Evolutionary conservation across 2,329 filamentous ascomycete genomes (phyloP).

Genomic region (Beauveria medogensis): DNA sequence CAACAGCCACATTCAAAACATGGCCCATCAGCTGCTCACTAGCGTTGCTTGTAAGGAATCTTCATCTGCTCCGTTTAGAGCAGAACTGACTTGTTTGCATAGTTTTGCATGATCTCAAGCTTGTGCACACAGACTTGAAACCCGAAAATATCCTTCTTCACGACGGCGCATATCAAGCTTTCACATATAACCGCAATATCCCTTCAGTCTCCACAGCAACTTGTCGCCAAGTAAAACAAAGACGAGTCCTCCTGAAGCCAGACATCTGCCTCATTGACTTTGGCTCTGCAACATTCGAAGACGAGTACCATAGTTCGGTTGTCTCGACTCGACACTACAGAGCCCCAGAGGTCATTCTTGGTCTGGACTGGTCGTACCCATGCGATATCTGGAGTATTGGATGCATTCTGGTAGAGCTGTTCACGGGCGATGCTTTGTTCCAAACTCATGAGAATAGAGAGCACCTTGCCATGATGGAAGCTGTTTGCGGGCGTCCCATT

Average conservation of each 20-base stretch:
- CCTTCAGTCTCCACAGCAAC: slow-evolving; percentile 57
- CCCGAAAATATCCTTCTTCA: slow-evolving; percentile 64
- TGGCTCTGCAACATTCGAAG: slow-evolving; percentile 63
- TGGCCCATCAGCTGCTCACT: slow-evolving; percentile 11
- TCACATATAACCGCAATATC: slow-evolving; percentile 62
- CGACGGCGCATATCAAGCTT: slow-evolving; percentile 58
- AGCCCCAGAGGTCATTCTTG: slow-evolving; percentile 63
- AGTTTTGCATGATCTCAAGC: slow-evolving; percentile 94
- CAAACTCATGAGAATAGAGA: slow-evolving; percentile 67
- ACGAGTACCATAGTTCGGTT: slow-evolving; percentile 65
- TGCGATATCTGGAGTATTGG: slow-evolving; percentile 70
- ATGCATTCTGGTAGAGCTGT: slow-evolving; percentile 65
- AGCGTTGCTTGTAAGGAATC: slow-evolving; percentile 12
- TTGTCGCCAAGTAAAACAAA: slow-evolving; percentile 53
- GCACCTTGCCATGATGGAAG: slow-evolving; percentile 70
- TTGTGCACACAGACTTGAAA: slow-evolving; percentile 83
- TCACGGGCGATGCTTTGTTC: slow-evolving; percentile 62
- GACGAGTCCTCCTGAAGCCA: slow-evolving; percentile 57
- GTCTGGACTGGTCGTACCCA: slow-evolving; percentile 62
- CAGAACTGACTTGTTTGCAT: slow-evolving; percentile 13
- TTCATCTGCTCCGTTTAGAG: background rate
- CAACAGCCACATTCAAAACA: slow-evolving; percentile 10
- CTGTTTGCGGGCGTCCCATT: slow-evolving; percentile 52
- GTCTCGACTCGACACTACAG: slow-evolving; percentile 64
- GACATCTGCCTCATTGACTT: slow-evolving; percentile 66